Evolutionary conservation across 2,329 filamentous ascomycete genomes (phyloP).

Genomic region (Calonectria ilicicola): DNA sequence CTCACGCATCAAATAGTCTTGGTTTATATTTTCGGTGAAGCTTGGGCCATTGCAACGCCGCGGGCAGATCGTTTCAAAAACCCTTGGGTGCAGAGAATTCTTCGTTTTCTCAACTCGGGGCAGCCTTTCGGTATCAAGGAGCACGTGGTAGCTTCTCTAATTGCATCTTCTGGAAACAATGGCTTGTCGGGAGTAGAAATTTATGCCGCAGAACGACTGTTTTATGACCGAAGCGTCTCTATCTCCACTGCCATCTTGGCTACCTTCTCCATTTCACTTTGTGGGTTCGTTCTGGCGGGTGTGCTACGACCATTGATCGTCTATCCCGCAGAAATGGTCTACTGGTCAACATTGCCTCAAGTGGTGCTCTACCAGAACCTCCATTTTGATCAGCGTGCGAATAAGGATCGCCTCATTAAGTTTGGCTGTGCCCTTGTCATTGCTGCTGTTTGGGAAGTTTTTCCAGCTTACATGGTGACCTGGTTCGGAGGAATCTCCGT

Average conservation of each 20-base stretch:
- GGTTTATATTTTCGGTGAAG: neutral
- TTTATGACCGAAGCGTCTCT: neutral
- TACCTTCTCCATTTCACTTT: neutral
- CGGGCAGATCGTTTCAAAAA: neutral
- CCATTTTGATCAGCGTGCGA: constrained; percentile 44
- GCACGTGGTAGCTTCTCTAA: neutral
- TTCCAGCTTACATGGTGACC: neutral
- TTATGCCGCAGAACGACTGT: neutral
- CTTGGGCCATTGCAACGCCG: neutral
- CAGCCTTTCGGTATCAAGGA: neutral
- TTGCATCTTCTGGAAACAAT: neutral
- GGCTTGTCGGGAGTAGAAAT: neutral
- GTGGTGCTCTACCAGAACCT: constrained; percentile 49
- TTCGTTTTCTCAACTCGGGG: neutral
- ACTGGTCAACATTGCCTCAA: constrained; percentile 47
- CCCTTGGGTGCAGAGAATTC: neutral
- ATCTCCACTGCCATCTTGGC: neutral
- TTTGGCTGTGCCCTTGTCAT: constrained; percentile 34
- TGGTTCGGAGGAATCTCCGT: neutral
- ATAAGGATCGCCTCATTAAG: constrained; percentile 43
- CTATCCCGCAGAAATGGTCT: constrained; percentile 49
- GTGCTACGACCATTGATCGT: constrained; percentile 40
- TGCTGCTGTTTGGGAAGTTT: neutral
- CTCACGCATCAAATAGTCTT: neutral
- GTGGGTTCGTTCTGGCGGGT: neutral